Conservation (phyloP, 306 rosid genomes). For the Senna siamea region DNA sequence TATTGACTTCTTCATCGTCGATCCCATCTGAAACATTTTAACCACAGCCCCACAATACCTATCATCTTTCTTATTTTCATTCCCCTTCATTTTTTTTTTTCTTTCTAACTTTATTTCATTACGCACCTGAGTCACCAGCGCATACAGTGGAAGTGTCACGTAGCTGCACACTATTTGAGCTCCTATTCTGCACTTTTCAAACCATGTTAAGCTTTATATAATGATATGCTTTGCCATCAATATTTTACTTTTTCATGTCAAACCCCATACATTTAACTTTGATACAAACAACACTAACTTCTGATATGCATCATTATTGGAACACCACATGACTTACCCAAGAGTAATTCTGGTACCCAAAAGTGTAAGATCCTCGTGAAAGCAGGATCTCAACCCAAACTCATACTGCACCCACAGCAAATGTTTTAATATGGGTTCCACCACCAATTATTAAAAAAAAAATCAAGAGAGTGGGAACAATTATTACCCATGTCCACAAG, state of each 20-base stretch:
- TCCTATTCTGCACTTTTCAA: conserved; percentile 54
- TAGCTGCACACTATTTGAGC: conserved; percentile 85
- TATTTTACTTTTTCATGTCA: not conserved
- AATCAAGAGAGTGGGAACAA: conserved; percentile 10
- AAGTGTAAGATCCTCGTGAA: conserved; percentile 60
- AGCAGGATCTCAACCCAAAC: conserved; percentile 85
- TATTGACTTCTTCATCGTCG: conserved; percentile 89
- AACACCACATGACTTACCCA: conserved; percentile 56
- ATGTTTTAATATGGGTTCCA: conserved; percentile 29
- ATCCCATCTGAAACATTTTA: conserved; percentile 71
- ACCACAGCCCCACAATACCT: not conserved
- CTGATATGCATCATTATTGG: too few species aligned
- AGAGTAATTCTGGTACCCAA: conserved; percentile 62
- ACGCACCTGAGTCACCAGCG: conserved; percentile 84
- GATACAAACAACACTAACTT: too few species aligned
- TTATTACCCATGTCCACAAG: conserved; percentile 87
- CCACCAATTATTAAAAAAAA: conserved; percentile 12
- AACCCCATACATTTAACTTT: too few species aligned
- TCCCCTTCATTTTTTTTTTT: too few species aligned
- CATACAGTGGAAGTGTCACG: conserved; percentile 87
- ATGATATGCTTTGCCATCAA: not conserved
- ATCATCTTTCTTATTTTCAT: not conserved
- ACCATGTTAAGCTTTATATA: not conserved
- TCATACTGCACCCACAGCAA: conserved; percentile 74
- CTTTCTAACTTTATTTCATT: not conserved